Conservation (phyloP, 2,329 filamentous ascomycete species). For the Zymoseptoria crescenta region DNA sequence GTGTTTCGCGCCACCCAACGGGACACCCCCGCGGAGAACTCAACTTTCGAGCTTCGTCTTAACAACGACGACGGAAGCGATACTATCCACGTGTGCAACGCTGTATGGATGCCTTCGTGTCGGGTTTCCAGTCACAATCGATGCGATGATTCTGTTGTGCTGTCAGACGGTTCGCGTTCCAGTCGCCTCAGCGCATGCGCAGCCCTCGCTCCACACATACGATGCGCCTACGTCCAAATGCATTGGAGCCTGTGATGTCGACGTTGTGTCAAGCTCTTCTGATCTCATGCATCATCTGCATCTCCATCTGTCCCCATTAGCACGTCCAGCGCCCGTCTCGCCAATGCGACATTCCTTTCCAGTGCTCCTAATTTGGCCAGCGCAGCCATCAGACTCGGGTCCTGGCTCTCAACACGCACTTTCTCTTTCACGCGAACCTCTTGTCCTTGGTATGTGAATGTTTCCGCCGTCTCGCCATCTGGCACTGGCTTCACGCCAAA, state of each 20-base stretch:
- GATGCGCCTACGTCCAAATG: neutral
- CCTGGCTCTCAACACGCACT: slow-evolving; percentile 77
- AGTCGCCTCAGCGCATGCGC: neutral
- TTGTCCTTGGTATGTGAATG: slow-evolving; percentile 61
- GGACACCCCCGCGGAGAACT: neutral
- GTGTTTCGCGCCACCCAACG: neutral
- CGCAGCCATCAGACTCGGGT: slow-evolving; percentile 75
- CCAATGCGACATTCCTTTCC: slow-evolving; percentile 62
- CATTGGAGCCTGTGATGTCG: neutral
- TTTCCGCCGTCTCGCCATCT: slow-evolving; percentile 62
- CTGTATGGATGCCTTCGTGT: neutral
- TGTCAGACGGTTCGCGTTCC: neutral
- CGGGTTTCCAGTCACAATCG: neutral
- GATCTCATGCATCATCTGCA: neutral
- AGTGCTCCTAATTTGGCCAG: slow-evolving; percentile 76
- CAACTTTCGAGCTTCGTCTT: neutral
- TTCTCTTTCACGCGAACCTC: slow-evolving; percentile 86
- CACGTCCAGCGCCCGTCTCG: slow-evolving; percentile 62
- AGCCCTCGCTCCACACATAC: neutral
- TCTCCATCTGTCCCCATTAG: slow-evolving; percentile 60
- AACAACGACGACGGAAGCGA: neutral
- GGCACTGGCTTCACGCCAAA: slow-evolving; percentile 34
- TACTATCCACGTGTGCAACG: neutral
- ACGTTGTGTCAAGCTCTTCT: neutral
- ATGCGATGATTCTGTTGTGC: neutral